Base-by-base conservation (phyloP, 106 monocot species). In the Acorus calamus region DNA sequence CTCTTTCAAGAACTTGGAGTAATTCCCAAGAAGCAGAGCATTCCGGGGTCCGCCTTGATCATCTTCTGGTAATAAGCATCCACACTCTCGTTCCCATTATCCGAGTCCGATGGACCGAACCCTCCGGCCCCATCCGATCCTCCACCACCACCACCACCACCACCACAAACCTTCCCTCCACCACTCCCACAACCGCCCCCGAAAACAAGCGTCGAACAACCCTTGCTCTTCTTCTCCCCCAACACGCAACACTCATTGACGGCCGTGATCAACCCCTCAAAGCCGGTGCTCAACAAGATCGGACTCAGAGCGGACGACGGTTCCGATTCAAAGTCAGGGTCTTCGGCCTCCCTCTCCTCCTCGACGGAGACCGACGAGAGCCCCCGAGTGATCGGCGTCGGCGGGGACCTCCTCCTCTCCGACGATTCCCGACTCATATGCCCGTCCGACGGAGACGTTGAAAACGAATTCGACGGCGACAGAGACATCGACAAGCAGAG, bases 1-100 rank as follows among this genome's bases (percentile, higher is more conserved):
- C 49, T 77, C 66, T 42, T 62, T 67, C 46, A 77, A 46, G 71
- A 66, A 77, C 53, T 56, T 77, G 46, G 71, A 66, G 14, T 77
- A 77, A 42, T 77, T 77, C 3, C 66, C 66, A 0, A 77, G 66
- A 4, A 77, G 5, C 12, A 77, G 71, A 3, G 77, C 11, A 44
- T 77, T 77, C 8, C 42, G 4, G 71, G 71, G 43, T 77, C 53
- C 5, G 61, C 56, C 42, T 71, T 6, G 8, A 77, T 67, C 77
- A 71, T 66, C 11, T 28, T 13, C 49, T 28, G 60, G 44, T 77
- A 77, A 48, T 71, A 61, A 3, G 45, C 55, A 14, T 77, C 71
- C 14, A 61, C 14, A 2, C 6, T 41, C 11, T 11, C 3, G 53
- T 46, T 46, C 45, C 13, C 45, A 9, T 49, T 5, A 3, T 56